phyloP scores from a whole-genome alignment of 2,329 filamentous ascomycete species.

The Calycina marina region DNA sequence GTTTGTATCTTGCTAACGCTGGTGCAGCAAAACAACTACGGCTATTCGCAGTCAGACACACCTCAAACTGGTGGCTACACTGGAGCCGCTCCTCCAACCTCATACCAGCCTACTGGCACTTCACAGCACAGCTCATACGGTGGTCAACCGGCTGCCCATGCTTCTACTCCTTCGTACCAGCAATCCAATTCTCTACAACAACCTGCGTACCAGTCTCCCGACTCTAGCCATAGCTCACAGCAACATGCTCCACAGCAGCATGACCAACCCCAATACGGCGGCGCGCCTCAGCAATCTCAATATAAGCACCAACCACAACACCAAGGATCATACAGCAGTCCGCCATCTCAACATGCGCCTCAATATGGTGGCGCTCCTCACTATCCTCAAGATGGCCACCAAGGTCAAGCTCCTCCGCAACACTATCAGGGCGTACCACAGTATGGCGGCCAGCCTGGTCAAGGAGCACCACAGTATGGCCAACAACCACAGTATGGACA shows the following conservation, averaged over 20 bases:
- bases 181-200: too few relatives aligned
- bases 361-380: conserved; percentile 8
- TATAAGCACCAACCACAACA: conserved; percentile 2
- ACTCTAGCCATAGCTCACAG: too few relatives aligned
- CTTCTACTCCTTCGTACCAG: too few relatives aligned
- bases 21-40: conserved; percentile 37
- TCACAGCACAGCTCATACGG: conserved; percentile 10
- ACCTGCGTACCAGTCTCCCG: too few relatives aligned
- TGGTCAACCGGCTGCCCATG: conserved; percentile 6
- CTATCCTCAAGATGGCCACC: conserved; percentile 6
- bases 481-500: conserved; percentile 4
- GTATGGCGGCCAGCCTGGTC: too few relatives aligned
- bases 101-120: conserved; percentile 33
- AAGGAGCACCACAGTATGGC: conserved; percentile 3
- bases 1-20: too few relatives aligned
- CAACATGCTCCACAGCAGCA: conserved; percentile 7
- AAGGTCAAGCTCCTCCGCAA: conserved; percentile 2
- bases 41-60: conserved; percentile 37
- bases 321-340: conserved; percentile 1
- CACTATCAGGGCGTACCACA: neutral
- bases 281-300: conserved; percentile 1
- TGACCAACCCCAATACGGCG: conserved; percentile 3
- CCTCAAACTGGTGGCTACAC: conserved; percentile 40
- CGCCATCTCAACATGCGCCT: conserved; percentile 6
- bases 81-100: conserved; percentile 46